Evolutionary conservation across 441 rosid genomes (phyloP), one percentile per base, ranked within the genome.

Genomic region (Aquilaria agallochum): DNA sequence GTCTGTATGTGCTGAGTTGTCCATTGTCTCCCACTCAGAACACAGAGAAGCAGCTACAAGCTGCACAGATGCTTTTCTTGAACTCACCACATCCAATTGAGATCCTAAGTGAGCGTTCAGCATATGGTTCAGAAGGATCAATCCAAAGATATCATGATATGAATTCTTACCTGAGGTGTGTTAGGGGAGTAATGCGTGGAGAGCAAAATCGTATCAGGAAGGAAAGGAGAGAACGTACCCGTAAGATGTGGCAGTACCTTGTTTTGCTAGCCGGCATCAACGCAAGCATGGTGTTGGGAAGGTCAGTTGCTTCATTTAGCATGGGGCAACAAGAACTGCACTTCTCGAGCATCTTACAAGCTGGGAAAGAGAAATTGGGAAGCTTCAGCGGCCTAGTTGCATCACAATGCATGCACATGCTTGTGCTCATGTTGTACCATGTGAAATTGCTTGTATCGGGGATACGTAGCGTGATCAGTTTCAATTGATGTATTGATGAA

Each of bases 81-180:
- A 87, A 89, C 67, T 79, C 97, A 11, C 97, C 97, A 12, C 97
- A 92, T 64, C 97, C 97, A 4, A 79, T 89, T 7, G 97, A 92
- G 82, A 89, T 89, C 68, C 78, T 92, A 31, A 85, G 92, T 45
- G 96, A 92, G 42, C 81, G 91, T 50, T 47, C 76, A 13, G 88
- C 97, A 36, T 92, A 92, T 59, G 97, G 96, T 51, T 77, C 92
- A 0, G 91, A 77, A 70, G 97, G 96, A 50, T 72, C 84, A 72
- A 92, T 92, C 62, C 85, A 78, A 48, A 83, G 96, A 72, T 82
- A 92, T 72, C 97, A 92, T 11, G 92, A 92, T 76, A 80, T 92
- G 86, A 84, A 77, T 64, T 89, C 96, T 20, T 92, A 92, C 72
- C 68, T 87, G 42, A 80, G 70, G 64, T 85, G 84, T 11, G 76